Evolutionary conservation across 2,329 filamentous ascomycete genomes (phyloP).

Genomic region (Sporothrix brunneoviolacea): DNA sequence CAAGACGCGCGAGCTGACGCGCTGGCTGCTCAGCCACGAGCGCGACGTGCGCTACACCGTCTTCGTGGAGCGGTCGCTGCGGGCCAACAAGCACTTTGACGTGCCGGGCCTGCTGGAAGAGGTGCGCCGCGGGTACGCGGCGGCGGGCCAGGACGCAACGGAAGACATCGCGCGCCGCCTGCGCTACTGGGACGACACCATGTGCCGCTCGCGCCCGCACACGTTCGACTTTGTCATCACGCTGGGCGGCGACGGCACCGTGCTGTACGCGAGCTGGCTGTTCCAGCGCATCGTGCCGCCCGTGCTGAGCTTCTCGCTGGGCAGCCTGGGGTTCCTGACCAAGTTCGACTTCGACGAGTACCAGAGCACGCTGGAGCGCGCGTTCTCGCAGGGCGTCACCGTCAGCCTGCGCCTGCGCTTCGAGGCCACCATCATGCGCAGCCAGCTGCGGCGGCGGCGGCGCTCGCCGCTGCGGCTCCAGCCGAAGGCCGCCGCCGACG

Average conservation of each 20-base stretch:
- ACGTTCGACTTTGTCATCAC: constrained; percentile 92
- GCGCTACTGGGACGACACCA: constrained; percentile 74
- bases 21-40: constrained; percentile 73
- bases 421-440: constrained; percentile 89
- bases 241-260: constrained; percentile 91
- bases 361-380: constrained; percentile 58
- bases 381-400: constrained; percentile 77
- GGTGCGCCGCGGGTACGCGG: constrained; percentile 38
- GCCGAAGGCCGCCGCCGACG: no score
- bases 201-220: constrained; percentile 72
- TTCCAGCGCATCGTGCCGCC: constrained; percentile 95
- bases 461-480: no score
- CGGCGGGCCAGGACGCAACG: constrained; percentile 28
- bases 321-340: constrained; percentile 88
- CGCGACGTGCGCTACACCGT: constrained; percentile 65
- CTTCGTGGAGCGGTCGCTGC: constrained; percentile 73
- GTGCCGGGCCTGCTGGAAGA: constrained; percentile 60
- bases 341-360: constrained; percentile 89
- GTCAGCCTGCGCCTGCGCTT: constrained; percentile 84
- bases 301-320: constrained; percentile 81
- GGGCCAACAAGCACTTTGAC: constrained; percentile 67
- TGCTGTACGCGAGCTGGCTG: constrained; percentile 91
- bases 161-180: constrained; percentile 47
- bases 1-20: constrained; percentile 68
- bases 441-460: constrained; percentile 33